A percentile compares a stretch with the other conserved stretches of the same genome.
Evolutionary conservation across 1,284 basidiomycete genomes (phyloP).

Genomic region (Microstroma glucosiphilum): DNA sequence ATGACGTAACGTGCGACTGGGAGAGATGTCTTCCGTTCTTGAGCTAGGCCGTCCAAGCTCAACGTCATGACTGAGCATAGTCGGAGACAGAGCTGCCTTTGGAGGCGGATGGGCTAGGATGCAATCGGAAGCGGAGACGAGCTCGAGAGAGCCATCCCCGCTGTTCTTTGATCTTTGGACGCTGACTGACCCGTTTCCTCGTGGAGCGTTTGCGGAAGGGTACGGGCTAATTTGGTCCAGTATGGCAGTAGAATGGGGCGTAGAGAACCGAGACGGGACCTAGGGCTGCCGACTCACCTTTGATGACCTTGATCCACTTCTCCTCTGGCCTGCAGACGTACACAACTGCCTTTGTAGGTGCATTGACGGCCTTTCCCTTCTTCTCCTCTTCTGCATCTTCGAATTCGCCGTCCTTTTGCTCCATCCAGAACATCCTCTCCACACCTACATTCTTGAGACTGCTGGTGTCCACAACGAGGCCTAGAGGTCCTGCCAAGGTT

Average conservation of each 20-base stretch:
- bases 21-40: no score
- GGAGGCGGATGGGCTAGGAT: no score
- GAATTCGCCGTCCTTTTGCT: slow-evolving; percentile 49
- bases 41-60: no score
- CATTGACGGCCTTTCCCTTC: slow-evolving; percentile 52
- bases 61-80: no score
- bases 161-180: slow-evolving; percentile 31
- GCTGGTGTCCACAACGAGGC: slow-evolving; percentile 84
- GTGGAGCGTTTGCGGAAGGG: slow-evolving; percentile 2
- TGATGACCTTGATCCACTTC: slow-evolving; percentile 78
- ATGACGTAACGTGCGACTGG: no score
- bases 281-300: slow-evolving; percentile 59
- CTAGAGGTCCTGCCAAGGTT: slow-evolving; percentile 79
- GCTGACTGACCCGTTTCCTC: slow-evolving; percentile 33
- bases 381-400: slow-evolving; percentile 5
- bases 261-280: no score
- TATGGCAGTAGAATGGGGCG: neutral
- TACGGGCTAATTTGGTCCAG: slow-evolving; percentile 17
- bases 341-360: slow-evolving; percentile 79
- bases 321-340: slow-evolving; percentile 87
- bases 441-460: slow-evolving; percentile 94
- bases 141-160: no score
- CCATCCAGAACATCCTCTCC: slow-evolving; percentile 99
- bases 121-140: no score
- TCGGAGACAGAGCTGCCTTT: no score